phyloP scores from a whole-genome alignment of 1,139 yeast species.

The Yamadazyma atlantica region DNA sequence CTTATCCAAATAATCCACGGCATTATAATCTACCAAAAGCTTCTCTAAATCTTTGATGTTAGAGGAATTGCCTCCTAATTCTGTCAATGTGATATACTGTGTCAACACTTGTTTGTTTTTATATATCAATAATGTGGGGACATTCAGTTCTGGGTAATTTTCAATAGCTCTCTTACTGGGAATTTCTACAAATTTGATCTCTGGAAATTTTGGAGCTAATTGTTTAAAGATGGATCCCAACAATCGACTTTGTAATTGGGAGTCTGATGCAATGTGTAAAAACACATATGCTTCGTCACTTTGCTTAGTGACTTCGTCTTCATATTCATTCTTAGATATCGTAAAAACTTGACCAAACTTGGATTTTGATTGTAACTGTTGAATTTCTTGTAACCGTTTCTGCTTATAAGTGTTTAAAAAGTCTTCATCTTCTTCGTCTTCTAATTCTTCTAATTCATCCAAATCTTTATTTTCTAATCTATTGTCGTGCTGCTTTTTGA shows the following conservation, averaged over 20 bases:
- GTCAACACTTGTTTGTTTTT: conserved; percentile 71
- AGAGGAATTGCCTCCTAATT: conserved; percentile 83
- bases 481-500: conserved; percentile 70
- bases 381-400: conserved; percentile 73
- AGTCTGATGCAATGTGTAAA: conserved; percentile 72
- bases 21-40: conserved; percentile 62
- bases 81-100: conserved; percentile 76
- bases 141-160: conserved; percentile 82
- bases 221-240: conserved; percentile 53
- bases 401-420: conserved; percentile 72
- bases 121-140: conserved; percentile 88
- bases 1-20: conserved; percentile 64
- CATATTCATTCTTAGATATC: conserved; percentile 84
- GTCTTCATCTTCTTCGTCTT: conserved; percentile 76
- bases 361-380: conserved; percentile 56
- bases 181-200: conserved; percentile 87
- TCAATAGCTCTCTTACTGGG: conserved; percentile 88
- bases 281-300: conserved; percentile 62
- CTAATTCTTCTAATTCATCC: conserved; percentile 79
- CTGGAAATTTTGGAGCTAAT: conserved; percentile 63
- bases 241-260: conserved; percentile 72
- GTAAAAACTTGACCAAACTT: conserved; percentile 78
- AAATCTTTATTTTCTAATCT: conserved; percentile 72
- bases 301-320: conserved; percentile 79
- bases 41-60: conserved; percentile 66